A percentile compares a stretch with the other conserved stretches of the same genome.
These are phyloP conservation scores for Calendula officinalis DNA, from an alignment of 129 eudicot genomes.

Conservation along the genomic window DNA sequence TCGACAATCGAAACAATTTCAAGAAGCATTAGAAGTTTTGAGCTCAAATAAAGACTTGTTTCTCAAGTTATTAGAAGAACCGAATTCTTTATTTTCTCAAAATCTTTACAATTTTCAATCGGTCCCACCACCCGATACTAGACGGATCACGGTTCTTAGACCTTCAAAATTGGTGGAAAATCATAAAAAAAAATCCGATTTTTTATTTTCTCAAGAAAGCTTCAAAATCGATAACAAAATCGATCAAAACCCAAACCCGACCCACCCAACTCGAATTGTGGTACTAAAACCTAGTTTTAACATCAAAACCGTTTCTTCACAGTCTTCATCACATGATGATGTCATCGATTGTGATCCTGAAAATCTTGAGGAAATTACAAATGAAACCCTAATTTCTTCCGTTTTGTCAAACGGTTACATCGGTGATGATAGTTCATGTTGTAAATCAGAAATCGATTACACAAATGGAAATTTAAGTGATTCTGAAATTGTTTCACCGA, in stretches of 20 bases:
- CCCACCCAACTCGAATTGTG: slow-evolving; percentile 79
- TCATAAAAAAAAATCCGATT: slow-evolving; percentile 34
- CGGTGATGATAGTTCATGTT: slow-evolving; percentile 81
- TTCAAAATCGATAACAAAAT: slow-evolving; percentile 26
- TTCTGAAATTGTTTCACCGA: slow-evolving; percentile 78
- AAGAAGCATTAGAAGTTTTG: slow-evolving; percentile 87
- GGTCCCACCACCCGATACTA: slow-evolving; percentile 59
- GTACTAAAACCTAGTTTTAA: slow-evolving; percentile 77
- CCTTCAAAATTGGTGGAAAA: slow-evolving; percentile 67
- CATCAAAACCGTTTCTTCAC: slow-evolving; percentile 40
- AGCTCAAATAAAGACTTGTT: slow-evolving; percentile 78
- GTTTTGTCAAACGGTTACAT: slow-evolving; percentile 77
- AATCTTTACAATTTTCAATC: slow-evolving; percentile 43
- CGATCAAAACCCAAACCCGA: slow-evolving; percentile 34
- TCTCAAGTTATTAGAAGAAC: slow-evolving; percentile 83
- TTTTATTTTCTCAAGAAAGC: slow-evolving; percentile 42
- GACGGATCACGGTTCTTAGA: slow-evolving; percentile 85
- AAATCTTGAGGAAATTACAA: slow-evolving; percentile 44
- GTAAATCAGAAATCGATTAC: slow-evolving; percentile 78
- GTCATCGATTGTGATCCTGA: slow-evolving; percentile 43
- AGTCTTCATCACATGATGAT: slow-evolving; percentile 17
- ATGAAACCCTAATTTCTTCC: slow-evolving; percentile 57
- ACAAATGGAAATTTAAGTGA: slow-evolving; percentile 66
- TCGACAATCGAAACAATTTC: slow-evolving; percentile 86
- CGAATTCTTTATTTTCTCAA: slow-evolving; percentile 67